phyloP scores from a whole-genome alignment of 2,329 filamentous ascomycete genomes.

The Hysterium pulicare region DNA sequence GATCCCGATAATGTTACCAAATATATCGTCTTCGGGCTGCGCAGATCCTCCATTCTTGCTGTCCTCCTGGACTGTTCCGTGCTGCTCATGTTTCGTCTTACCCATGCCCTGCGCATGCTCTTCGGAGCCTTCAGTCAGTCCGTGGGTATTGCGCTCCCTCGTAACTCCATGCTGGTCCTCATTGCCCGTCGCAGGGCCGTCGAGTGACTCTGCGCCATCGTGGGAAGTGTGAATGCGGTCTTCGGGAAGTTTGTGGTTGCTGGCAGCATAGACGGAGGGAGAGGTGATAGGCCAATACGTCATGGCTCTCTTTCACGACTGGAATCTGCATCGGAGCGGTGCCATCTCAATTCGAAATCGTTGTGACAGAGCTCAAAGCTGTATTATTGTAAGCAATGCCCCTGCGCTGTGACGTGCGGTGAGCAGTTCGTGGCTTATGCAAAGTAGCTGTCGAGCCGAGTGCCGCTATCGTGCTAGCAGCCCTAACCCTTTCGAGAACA shows the following conservation, averaged over 20 bases:
- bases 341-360: constrained; percentile 3
- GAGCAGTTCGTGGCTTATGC: too few relatives aligned
- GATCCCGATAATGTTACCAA: constrained; percentile 71
- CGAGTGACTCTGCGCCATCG: constrained; percentile 46
- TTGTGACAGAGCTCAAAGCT: neutral
- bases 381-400: constrained; percentile 1
- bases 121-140: constrained; percentile 5
- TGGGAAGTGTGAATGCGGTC: constrained; percentile 58
- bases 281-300: constrained; percentile 94
- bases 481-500: too few relatives aligned
- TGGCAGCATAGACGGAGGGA: constrained; percentile 77
- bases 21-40: constrained; percentile 32
- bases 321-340: constrained; percentile 36
- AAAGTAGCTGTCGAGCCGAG: too few relatives aligned
- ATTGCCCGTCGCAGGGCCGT: neutral
- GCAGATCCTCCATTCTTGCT: neutral
- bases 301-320: constrained; percentile 41
- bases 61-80: constrained; percentile 2
- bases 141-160: constrained; percentile 6
- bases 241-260: constrained; percentile 57
- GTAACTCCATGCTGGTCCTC: constrained; percentile 5
- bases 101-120: neutral
- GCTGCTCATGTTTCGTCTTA: constrained; percentile 6
- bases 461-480: too few relatives aligned
- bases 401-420: constrained; percentile 2